Conservation (phyloP, 2,329 filamentous ascomycete species). For the Gnomoniopsis smithogilvyi region DNA sequence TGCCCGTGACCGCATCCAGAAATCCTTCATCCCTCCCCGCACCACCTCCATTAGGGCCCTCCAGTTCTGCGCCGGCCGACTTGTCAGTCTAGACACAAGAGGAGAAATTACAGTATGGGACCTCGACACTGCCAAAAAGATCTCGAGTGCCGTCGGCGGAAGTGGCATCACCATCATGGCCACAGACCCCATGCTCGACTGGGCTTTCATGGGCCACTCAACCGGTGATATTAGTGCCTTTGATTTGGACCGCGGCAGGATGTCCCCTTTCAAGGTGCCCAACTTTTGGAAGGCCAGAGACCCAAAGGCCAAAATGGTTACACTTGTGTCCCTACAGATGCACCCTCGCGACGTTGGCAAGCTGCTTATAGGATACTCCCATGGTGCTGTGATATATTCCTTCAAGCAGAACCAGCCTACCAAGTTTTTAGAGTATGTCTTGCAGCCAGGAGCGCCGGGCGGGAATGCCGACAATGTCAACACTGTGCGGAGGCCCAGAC, state of each 20-base stretch:
- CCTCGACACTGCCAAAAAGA: conserved; percentile 63
- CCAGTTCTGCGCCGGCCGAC: conserved; percentile 81
- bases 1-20: conserved; percentile 76
- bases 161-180: conserved; percentile 71
- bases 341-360: conserved; percentile 92
- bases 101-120: conserved; percentile 86
- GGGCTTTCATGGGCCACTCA: conserved; percentile 80
- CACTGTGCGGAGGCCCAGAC: conserved; percentile 63
- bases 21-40: conserved; percentile 67
- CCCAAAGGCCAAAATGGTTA: conserved; percentile 55
- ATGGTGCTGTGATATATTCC: conserved; percentile 86
- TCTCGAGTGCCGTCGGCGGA: conserved; percentile 71
- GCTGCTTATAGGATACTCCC: conserved; percentile 83
- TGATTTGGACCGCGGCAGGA: conserved; percentile 77
- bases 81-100: conserved; percentile 80
- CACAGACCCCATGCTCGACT: conserved; percentile 89
- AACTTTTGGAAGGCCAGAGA: conserved; percentile 82
- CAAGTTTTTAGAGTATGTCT: conserved; percentile 78
- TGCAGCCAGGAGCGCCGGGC: conserved; percentile 82
- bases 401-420: conserved; percentile 85
- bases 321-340: conserved; percentile 75
- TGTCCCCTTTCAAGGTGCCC: conserved; percentile 75
- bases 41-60: conserved; percentile 72
- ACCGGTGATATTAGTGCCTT: conserved; percentile 88
- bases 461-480: conserved; percentile 65